A percentile compares a stretch with the other conserved stretches of the same genome.
phyloP scores from a whole-genome alignment of 2,329 filamentous ascomycete genomes.

The Dactylellina cionopaga region DNA sequence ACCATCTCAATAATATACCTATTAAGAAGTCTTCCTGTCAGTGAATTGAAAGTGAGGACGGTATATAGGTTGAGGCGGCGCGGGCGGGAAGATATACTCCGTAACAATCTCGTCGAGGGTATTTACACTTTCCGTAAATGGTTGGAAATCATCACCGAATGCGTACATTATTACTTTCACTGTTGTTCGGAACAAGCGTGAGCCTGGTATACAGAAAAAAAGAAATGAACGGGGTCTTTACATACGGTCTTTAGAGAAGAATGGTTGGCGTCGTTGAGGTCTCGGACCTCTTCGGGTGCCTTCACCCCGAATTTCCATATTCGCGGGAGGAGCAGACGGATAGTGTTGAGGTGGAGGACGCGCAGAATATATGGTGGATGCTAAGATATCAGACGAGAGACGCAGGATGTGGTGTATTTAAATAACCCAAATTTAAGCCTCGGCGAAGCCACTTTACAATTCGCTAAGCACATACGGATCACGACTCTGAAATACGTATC shows the following conservation, averaged over 20 bases:
- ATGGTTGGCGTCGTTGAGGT: conserved; percentile 70
- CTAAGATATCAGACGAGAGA: too few relatives aligned
- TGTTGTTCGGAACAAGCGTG: conserved; percentile 59
- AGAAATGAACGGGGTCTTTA: conserved; percentile 42
- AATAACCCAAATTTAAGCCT: too few relatives aligned
- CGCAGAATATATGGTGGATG: neutral
- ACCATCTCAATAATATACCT: conserved; percentile 39
- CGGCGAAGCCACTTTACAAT: too few relatives aligned
- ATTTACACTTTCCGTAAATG: conserved; percentile 83
- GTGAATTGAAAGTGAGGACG: neutral
- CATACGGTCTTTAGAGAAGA: conserved; percentile 76
- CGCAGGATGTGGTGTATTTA: too few relatives aligned
- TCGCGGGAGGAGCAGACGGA: conserved; percentile 4
- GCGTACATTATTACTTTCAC: conserved; percentile 80
- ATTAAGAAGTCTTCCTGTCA: neutral
- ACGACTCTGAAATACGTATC: too few relatives aligned
- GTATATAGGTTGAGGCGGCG: neutral
- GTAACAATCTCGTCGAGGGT: conserved; percentile 94
- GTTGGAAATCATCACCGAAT: conserved; percentile 79
- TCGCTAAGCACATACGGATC: too few relatives aligned
- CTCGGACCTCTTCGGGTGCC: conserved; percentile 54
- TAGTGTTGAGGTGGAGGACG: neutral
- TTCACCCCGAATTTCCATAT: conserved; percentile 54
- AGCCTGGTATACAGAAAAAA: neutral
- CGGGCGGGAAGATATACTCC: conserved; percentile 82